Percentiles rank a stretch among this genome's conserved stretches.
Conservation (phyloP, 2,329 filamentous ascomycete genomes). For the Aspergillus calidoustus region DNA sequence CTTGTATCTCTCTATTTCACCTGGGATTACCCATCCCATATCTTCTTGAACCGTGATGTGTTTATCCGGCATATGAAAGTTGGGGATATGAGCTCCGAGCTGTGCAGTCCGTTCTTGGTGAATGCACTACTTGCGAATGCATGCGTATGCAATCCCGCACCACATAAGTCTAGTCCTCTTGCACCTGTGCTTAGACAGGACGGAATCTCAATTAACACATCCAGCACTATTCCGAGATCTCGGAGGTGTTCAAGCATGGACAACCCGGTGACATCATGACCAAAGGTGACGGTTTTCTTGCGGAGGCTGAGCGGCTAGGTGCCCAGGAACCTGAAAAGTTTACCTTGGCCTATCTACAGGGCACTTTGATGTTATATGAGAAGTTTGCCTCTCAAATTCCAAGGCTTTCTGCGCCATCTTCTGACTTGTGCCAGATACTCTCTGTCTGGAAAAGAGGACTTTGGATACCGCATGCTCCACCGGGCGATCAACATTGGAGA, state of each 20-base stretch:
- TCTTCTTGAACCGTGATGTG: constrained; percentile 79
- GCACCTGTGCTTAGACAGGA: neutral
- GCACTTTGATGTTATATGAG: constrained; percentile 42
- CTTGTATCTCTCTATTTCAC: constrained; percentile 91
- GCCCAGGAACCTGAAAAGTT: constrained; percentile 27
- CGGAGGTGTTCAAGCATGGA: constrained; percentile 38
- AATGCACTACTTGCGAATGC: constrained; percentile 78
- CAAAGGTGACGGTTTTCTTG: constrained; percentile 42
- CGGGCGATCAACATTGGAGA: constrained; percentile 41
- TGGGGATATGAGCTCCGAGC: constrained; percentile 59
- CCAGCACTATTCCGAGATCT: constrained; percentile 46
- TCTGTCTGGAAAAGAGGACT: constrained; percentile 41
- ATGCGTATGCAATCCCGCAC: constrained; percentile 36
- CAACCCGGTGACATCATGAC: constrained; percentile 42
- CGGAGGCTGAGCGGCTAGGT: constrained; percentile 41
- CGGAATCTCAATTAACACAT: neutral
- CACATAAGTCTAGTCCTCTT: neutral
- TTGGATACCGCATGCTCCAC: constrained; percentile 44
- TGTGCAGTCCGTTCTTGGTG: constrained; percentile 86
- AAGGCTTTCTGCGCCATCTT: neutral
- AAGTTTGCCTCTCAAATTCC: constrained; percentile 24
- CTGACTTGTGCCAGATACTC: constrained; percentile 35
- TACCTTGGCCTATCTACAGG: constrained; percentile 39
- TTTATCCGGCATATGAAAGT: constrained; percentile 58
- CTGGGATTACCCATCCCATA: constrained; percentile 90